These are phyloP conservation scores for Pythium oligandrum DNA, from an alignment of 352 stramenopile genomes.

Conservation along the genomic window DNA sequence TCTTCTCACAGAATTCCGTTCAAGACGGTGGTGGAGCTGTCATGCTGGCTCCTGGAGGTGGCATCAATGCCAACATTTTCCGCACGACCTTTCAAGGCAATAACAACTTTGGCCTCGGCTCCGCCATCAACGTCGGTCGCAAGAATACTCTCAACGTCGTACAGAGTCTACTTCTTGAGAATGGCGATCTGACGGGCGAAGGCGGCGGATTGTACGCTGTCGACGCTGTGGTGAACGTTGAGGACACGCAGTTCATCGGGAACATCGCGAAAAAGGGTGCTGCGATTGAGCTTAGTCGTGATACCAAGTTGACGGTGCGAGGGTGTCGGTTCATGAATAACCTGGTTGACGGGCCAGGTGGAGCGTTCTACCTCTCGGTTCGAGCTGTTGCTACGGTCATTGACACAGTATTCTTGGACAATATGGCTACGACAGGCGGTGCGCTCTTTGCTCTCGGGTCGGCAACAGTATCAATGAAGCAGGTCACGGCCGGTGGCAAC, in stretches of 20 bases:
- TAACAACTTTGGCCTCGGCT: constrained; percentile 44
- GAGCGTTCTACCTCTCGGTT: constrained; percentile 45
- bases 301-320: constrained; percentile 24
- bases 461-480: constrained; percentile 17
- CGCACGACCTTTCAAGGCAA: constrained; percentile 35
- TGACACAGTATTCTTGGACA: constrained; percentile 27
- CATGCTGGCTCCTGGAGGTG: constrained; percentile 32
- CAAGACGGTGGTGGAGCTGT: constrained; percentile 43
- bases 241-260: constrained; percentile 15
- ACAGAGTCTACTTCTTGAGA: constrained; percentile 20
- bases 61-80: constrained; percentile 17
- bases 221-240: constrained; percentile 31
- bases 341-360: constrained; percentile 25
- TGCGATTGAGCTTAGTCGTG: constrained; percentile 44
- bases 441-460: constrained; percentile 41
- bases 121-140: constrained; percentile 43
- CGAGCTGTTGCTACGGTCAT: constrained; percentile 27
- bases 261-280: constrained; percentile 36
- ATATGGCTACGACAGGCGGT: constrained; percentile 39
- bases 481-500: constrained; percentile 19
- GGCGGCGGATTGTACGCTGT: constrained; percentile 39
- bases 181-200: constrained; percentile 34
- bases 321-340: constrained; percentile 27
- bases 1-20: constrained; percentile 30
- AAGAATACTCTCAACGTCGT: constrained; percentile 34